phyloP scores from a whole-genome alignment of 352 stramenopile species.

The Globisporangium iwayamae region DNA sequence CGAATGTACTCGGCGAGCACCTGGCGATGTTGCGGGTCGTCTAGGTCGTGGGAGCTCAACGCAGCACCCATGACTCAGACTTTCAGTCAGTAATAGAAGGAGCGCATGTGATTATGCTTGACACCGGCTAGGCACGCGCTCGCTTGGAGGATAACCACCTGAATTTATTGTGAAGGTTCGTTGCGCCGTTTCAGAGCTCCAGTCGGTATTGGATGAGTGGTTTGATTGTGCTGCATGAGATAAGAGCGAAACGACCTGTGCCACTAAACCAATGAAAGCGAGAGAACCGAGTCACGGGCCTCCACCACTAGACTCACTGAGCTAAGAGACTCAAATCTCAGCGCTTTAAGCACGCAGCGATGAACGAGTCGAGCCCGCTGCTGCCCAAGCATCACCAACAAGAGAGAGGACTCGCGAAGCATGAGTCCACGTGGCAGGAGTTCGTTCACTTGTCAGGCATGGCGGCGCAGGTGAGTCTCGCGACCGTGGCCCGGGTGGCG shows the following conservation, averaged over 20 bases:
- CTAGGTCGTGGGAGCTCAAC: constrained; percentile 19
- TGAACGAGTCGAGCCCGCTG: constrained; percentile 45
- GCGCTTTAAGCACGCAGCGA: neutral
- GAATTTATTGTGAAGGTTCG: neutral
- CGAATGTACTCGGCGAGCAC: constrained; percentile 56
- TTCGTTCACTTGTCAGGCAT: constrained; percentile 57
- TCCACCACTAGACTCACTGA: neutral
- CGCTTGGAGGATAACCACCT: neutral
- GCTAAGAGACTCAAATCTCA: neutral
- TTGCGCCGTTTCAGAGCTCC: neutral
- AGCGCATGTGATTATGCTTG: neutral
- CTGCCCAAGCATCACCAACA: constrained; percentile 22
- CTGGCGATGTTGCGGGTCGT: constrained; percentile 22
- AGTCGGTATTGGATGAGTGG: neutral
- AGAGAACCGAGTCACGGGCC: neutral
- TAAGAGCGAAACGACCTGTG: neutral
- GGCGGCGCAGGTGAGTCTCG: constrained; percentile 61
- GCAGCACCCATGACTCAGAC: constrained; percentile 21
- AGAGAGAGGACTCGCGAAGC: constrained; percentile 5
- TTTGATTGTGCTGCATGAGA: neutral
- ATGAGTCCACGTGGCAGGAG: constrained; percentile 42
- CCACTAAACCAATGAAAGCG: neutral
- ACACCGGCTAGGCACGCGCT: neutral
- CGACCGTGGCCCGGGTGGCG: constrained; percentile 53
- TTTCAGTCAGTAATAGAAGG: neutral